Evolutionary conservation across 371 early-diverging fungal species (phyloP).

Genomic region (Coemansia sp.): DNA sequence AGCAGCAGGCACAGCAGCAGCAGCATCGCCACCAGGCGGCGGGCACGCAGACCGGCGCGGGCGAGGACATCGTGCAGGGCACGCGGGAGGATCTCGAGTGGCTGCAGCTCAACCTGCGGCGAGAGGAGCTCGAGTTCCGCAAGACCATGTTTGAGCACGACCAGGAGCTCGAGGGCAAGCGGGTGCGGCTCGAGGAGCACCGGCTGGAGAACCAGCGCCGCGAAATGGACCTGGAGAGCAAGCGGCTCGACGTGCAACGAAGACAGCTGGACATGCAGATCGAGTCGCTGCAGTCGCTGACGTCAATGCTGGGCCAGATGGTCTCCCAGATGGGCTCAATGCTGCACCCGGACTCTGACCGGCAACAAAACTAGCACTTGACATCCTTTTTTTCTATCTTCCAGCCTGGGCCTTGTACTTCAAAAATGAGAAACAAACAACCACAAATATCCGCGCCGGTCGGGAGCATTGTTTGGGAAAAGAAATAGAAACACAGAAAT

Average conservation of each 20-base stretch:
- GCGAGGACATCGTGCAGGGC: not conserved
- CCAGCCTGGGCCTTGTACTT: not conserved
- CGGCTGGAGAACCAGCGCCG: slow-evolving; percentile 33
- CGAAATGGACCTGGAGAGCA: slow-evolving; percentile 35
- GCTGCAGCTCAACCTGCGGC: slow-evolving; percentile 45
- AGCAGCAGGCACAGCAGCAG: slow-evolving; percentile 3
- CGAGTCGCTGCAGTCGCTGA: slow-evolving; percentile 24
- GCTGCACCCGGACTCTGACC: not conserved
- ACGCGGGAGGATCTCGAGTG: slow-evolving; percentile 47
- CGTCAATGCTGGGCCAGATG: slow-evolving; percentile 27
- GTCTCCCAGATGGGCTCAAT: slow-evolving; percentile 18
- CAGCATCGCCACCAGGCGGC: too few species aligned
- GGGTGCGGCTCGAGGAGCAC: slow-evolving; percentile 31
- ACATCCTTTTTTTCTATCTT: not conserved
- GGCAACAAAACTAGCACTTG: not conserved
- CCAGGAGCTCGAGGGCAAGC: slow-evolving; percentile 33
- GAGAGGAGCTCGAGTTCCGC: slow-evolving; percentile 48
- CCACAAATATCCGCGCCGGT: too few species aligned
- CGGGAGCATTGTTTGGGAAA: not conserved
- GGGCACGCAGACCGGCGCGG: too few species aligned
- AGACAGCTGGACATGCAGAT: slow-evolving; percentile 35
- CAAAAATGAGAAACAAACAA: not conserved
- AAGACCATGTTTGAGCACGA: slow-evolving; percentile 37
- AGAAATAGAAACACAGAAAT: not conserved
- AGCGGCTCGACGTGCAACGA: slow-evolving; percentile 23